Base-by-base conservation (phyloP, 2,329 filamentous ascomycete genomes). In the Calonectria leucothoes region DNA sequence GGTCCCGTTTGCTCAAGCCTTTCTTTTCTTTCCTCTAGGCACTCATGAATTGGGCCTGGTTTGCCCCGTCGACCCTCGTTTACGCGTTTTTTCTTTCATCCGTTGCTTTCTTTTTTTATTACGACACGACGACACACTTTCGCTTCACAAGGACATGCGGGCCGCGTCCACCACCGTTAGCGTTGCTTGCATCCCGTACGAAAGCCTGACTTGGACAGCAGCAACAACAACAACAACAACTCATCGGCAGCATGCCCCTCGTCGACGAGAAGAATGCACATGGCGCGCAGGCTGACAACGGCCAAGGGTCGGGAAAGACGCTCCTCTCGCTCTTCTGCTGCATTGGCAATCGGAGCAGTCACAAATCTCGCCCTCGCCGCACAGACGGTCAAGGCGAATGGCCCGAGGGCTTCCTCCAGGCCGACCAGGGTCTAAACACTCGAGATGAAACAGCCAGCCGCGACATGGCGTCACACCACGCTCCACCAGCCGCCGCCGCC, bases 381-480 rank as follows among this genome's bases (percentile, higher is more conserved):
- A 61, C 55, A 61, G 55, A 61, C 55, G 55, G 55, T 61, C 55
- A 61, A 27, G 55, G 55, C 55, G 55, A 37, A 10, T 61, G 55
- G 55, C 12, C 33, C 35, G 35, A 61, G 55, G 55, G 33, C n/a
- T 39, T 61, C 55, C 8, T 39, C 55, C 23, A 37, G n/a, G 55
- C 33, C n/a, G 33, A 17, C 29, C 20, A 55, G 51, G 51, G 51
- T 7, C 51, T 8, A 12, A 37, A 59, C n/a, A 15, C n/a, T 23
- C 3, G 17, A 10, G 14, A 27, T 61, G 55, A 61, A 61, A 61
- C 55, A 23, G n/a, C 55, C 33, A 61, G 8, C 23, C 25, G 14
- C 33, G 33, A 61, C 33, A 39, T 27, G 12, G 55, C 33, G 55
- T 20, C 55, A 61, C 33, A 39, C 55, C 55, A 61, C 20, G 33